A percentile compares a stretch with the other conserved stretches of the same genome.
Evolutionary conservation across 2,329 filamentous ascomycete species (phyloP).

Genomic region (Fusarium devonianum): DNA sequence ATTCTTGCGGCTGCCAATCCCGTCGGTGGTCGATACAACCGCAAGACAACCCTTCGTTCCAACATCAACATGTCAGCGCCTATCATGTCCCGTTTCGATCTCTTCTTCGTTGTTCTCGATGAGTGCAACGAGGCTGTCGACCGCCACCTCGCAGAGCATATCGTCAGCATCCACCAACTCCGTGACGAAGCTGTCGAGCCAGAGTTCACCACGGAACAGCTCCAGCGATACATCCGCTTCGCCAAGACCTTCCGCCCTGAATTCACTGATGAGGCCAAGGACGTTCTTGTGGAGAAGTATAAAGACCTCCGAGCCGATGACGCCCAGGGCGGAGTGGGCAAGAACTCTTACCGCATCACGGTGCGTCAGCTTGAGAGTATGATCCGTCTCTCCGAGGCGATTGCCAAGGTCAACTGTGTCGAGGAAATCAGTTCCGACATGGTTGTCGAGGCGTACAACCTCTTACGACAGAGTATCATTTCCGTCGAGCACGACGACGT

Average conservation of each 20-base stretch:
- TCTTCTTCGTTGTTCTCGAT: slow-evolving; percentile 97
- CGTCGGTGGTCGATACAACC: slow-evolving; percentile 94
- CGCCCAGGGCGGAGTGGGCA: slow-evolving; percentile 89
- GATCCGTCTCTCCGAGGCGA: slow-evolving; percentile 96
- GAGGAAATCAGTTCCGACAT: slow-evolving; percentile 86
- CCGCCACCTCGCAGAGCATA: slow-evolving; percentile 90
- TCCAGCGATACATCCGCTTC: slow-evolving; percentile 97
- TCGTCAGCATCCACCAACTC: slow-evolving; percentile 91
- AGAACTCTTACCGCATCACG: slow-evolving; percentile 97
- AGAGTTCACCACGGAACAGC: slow-evolving; percentile 93
- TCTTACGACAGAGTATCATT: slow-evolving; percentile 94
- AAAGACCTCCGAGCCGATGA: slow-evolving; percentile 95
- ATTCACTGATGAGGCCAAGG: slow-evolving; percentile 87
- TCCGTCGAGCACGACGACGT: slow-evolving; percentile 98
- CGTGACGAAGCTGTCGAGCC: slow-evolving; percentile 91
- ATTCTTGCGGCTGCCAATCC: slow-evolving; percentile 97
- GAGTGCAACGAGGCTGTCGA: slow-evolving; percentile 95
- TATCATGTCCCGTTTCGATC: slow-evolving; percentile 99
- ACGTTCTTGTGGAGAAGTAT: slow-evolving; percentile 87
- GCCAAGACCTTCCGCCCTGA: slow-evolving; percentile 92
- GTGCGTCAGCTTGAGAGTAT: slow-evolving; percentile 95
- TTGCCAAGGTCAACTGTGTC: slow-evolving; percentile 96
- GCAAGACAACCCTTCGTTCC: slow-evolving; percentile 88
- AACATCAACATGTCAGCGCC: slow-evolving; percentile 99
- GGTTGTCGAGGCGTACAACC: slow-evolving; percentile 89